Base-by-base conservation (phyloP, 441 rosid genomes). In the Bruguiera hainesii region DNA sequence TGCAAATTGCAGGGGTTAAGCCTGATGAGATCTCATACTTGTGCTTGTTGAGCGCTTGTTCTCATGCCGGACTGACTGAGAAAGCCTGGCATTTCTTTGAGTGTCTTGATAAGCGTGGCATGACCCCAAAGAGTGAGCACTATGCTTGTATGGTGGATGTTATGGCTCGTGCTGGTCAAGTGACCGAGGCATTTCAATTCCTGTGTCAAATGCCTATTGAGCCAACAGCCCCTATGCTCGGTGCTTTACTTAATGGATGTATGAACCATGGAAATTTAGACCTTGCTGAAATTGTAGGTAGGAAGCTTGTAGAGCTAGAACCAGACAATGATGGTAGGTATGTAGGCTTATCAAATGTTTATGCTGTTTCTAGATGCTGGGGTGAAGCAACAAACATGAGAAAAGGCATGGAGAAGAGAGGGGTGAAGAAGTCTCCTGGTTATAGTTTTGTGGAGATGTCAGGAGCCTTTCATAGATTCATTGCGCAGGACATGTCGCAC, bases 131-230 rank as follows among this genome's bases (percentile, higher is more conserved):
- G 76, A 71, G 78, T 6, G 98, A 92, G 80, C 96, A 92, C 65
- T 92, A 82, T 64, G 93, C 98, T 63, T 90, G 96, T 81, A 77
- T 92, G 86, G 87, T 88, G 7, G 96, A 92, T 71, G 88, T 76
- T 57, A 75, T 92, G 69, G 87, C 93, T 20, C 86, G 93, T 1
- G 86, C 93, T 2, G 96, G 92, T 57, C 75, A 77, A 52, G 80
- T 88, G 19, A 75, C 57, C 25, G 92, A 89, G 74, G 94, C 95
- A 0, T 87, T 83, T 60, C 68, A 55, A 35, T 83, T 89, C 60
- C 30, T 85, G 42, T 66, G 78, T 33, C 59, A 72, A 69, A 82
- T 87, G 83, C 92, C 90, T 0, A 31, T 79, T 15, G 79, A 80
- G 63, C 88, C 89, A 2, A 85, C 89, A 0, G 87, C 87, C 37